phyloP scores from a whole-genome alignment of 1,284 basidiomycete species.

The Ceratobasidium sp. region DNA sequence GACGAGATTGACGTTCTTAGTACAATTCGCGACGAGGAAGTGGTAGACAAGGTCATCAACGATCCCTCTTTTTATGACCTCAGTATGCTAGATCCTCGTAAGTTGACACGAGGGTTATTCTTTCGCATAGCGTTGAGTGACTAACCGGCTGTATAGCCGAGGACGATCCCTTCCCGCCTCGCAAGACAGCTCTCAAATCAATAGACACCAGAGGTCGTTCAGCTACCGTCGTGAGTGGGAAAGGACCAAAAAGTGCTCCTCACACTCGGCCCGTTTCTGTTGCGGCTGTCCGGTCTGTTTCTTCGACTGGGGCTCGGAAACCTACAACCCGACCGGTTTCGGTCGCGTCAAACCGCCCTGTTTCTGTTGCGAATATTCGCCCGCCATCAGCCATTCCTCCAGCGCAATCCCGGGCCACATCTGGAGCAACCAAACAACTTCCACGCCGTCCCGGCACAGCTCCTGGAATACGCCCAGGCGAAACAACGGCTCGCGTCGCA shows the following conservation, averaged over 20 bases:
- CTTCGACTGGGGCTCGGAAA: constrained; percentile 16
- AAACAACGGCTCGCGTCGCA: constrained; percentile 17
- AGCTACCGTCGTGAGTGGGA: neutral
- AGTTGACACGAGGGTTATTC: neutral
- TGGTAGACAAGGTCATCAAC: constrained; percentile 24
- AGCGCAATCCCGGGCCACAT: neutral
- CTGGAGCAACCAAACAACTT: neutral
- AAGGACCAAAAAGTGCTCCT: constrained; percentile 1
- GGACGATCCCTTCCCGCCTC: constrained; percentile 32
- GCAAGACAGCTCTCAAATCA: neutral
- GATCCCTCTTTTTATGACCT: constrained; percentile 28
- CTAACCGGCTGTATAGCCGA: constrained; percentile 9
- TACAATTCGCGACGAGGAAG: constrained; percentile 32
- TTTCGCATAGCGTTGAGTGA: neutral
- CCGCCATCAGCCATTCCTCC: constrained; percentile 3
- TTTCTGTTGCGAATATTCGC: constrained; percentile 2
- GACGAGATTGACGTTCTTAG: constrained; percentile 27
- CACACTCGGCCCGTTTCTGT: constrained; percentile 27
- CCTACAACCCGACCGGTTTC: constrained; percentile 10
- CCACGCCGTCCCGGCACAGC: constrained; percentile 14
- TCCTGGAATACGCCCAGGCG: constrained; percentile 26
- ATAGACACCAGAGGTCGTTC: constrained; percentile 23
- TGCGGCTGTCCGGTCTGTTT: constrained; percentile 17
- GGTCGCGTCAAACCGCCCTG: constrained; percentile 5
- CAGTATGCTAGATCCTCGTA: constrained; percentile 30